Percentiles rank a stretch among this genome's conserved stretches.
Conservation (phyloP, 2,329 filamentous ascomycete genomes). For the Aspergillus vadensis region DNA sequence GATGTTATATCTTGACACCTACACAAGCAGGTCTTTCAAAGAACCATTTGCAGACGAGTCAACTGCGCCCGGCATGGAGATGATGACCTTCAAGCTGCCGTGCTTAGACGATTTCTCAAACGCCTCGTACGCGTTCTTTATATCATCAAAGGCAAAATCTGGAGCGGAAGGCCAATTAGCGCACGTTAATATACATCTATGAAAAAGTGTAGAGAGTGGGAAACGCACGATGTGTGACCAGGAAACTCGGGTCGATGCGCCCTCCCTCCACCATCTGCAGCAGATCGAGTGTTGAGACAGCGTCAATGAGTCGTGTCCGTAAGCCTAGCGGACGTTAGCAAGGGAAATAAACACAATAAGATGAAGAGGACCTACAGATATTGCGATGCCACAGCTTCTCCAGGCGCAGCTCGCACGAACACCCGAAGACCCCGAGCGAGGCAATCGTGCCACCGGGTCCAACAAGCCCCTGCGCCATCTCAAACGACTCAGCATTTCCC, state of each 20-base stretch:
- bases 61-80: no score
- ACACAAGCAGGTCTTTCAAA: no score
- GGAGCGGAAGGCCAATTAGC: neutral
- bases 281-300: slow-evolving; percentile 7
- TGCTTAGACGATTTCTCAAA: slow-evolving; percentile 48
- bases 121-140: slow-evolving; percentile 48
- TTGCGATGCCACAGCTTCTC: slow-evolving; percentile 59
- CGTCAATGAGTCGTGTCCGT: slow-evolving; percentile 14
- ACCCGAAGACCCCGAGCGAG: slow-evolving; percentile 61
- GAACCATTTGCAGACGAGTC: no score
- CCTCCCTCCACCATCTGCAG: slow-evolving; percentile 12
- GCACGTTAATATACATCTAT: neutral
- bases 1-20: no score
- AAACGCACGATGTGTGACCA: slow-evolving; percentile 20
- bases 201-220: neutral
- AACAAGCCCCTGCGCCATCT: slow-evolving; percentile 56
- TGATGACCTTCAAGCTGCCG: slow-evolving; percentile 45
- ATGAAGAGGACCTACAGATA: slow-evolving; percentile 45
- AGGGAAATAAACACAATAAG: neutral
- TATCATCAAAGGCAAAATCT: slow-evolving; percentile 49
- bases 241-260: slow-evolving; percentile 11
- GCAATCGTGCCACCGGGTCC: slow-evolving; percentile 57
- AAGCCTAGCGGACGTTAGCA: slow-evolving; percentile 5
- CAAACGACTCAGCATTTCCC: slow-evolving; percentile 56
- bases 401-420: slow-evolving; percentile 54